Conservation (phyloP, 2,329 filamentous ascomycete species). For the Rhytidhysteron rufulum region DNA sequence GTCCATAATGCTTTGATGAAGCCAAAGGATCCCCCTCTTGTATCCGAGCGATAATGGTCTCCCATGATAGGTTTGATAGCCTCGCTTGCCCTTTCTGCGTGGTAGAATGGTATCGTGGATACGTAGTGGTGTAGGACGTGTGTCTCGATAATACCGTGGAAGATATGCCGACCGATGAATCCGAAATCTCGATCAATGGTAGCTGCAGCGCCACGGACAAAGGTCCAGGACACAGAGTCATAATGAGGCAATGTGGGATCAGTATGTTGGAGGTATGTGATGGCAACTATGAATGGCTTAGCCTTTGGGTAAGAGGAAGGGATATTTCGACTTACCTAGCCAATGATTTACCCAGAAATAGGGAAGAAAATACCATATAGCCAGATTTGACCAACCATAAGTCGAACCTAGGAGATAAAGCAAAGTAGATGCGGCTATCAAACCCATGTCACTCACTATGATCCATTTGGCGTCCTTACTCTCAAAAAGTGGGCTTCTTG, state of each 20-base stretch:
- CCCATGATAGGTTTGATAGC: constrained; percentile 96
- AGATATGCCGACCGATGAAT: constrained; percentile 83
- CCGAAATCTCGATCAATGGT: constrained; percentile 97
- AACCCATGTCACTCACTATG: constrained; percentile 77
- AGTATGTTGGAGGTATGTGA: constrained; percentile 96
- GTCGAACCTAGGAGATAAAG: constrained; percentile 68
- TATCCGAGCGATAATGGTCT: constrained; percentile 84
- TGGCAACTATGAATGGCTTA: constrained; percentile 65
- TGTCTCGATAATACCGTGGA: constrained; percentile 96
- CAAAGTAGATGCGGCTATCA: constrained; percentile 55
- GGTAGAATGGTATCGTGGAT: constrained; percentile 92
- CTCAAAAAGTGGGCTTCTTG: constrained; percentile 84
- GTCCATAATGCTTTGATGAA: constrained; percentile 83
- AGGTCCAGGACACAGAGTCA: constrained; percentile 81
- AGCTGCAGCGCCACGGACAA: constrained; percentile 85
- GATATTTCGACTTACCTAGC: constrained; percentile 68
- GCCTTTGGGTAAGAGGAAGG: constrained; percentile 1
- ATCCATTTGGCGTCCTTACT: constrained; percentile 86
- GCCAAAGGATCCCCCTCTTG: constrained; percentile 69
- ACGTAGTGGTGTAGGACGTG: constrained; percentile 98
- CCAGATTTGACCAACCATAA: constrained; percentile 80
- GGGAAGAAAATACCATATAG: constrained; percentile 91
- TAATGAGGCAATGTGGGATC: constrained; percentile 94
- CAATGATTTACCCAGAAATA: constrained; percentile 99
- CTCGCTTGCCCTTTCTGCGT: constrained; percentile 90